phyloP scores from a whole-genome alignment of 257 asterid genomes.

The Hygrophila difformis region DNA sequence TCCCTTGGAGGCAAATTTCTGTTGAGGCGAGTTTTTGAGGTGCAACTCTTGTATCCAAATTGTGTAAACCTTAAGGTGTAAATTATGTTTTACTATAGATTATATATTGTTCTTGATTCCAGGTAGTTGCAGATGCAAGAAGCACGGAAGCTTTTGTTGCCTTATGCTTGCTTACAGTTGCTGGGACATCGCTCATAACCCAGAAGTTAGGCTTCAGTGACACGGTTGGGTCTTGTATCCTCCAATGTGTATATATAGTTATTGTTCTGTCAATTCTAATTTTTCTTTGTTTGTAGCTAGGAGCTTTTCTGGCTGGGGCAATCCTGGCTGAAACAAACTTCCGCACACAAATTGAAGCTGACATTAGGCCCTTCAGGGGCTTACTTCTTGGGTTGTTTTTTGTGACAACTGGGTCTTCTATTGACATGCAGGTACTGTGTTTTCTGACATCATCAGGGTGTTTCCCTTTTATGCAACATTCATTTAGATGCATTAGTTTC shows the following conservation, averaged over 20 bases:
- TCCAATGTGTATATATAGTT: constrained; percentile 3
- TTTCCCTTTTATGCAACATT: too few species aligned
- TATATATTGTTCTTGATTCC: constrained; percentile 26
- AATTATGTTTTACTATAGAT: constrained; percentile 3
- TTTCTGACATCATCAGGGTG: neutral
- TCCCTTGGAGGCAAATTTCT: constrained; percentile 91
- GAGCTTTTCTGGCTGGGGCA: constrained; percentile 98
- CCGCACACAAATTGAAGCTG: constrained; percentile 99
- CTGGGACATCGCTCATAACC: constrained; percentile 92
- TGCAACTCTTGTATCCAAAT: constrained; percentile 19
- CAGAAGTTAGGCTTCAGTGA: constrained; percentile 97
- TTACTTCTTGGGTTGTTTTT: constrained; percentile 93
- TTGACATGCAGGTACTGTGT: constrained; percentile 75
- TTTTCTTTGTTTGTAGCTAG: constrained; percentile 52
- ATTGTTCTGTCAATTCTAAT: constrained; percentile 14
- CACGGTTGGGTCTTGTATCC: constrained; percentile 57
- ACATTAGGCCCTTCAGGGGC: constrained; percentile 97
- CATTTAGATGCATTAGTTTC: too few species aligned
- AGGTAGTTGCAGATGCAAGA: constrained; percentile 97
- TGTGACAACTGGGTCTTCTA: constrained; percentile 95
- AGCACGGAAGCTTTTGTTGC: constrained; percentile 99
- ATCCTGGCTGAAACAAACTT: constrained; percentile 90
- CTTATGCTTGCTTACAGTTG: constrained; percentile 91
- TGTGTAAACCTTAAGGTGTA: constrained; percentile 11
- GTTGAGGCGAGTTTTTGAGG: constrained; percentile 92